A percentile compares a stretch with the other conserved stretches of the same genome.
phyloP scores from a whole-genome alignment of 116 monocot genomes.

The Zostera marina region DNA sequence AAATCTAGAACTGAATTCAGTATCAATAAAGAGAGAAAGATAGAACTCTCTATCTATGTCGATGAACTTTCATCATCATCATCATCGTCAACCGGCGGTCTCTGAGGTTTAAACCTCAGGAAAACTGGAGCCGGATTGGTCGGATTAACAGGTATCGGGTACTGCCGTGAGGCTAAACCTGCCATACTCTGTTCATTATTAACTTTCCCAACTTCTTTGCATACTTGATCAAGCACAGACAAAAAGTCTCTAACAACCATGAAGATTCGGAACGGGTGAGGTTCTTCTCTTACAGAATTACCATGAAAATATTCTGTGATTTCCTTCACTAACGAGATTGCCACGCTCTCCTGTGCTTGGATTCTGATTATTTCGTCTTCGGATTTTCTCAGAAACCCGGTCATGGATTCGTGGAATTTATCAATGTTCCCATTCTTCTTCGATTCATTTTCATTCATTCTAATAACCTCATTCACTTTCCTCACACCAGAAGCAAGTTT shows the following conservation, averaged over 20 bases:
- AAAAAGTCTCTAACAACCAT: constrained; percentile 65
- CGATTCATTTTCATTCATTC: constrained; percentile 12
- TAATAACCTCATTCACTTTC: constrained; percentile 35
- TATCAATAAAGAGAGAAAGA: too few relatives aligned
- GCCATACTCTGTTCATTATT: constrained; percentile 17
- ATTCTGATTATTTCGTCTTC: constrained; percentile 37
- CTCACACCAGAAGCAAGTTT: constrained; percentile 45
- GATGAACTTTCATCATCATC: too few relatives aligned
- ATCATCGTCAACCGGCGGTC: too few relatives aligned
- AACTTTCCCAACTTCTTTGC: constrained; percentile 50
- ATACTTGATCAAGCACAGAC: constrained; percentile 39
- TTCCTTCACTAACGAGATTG: constrained; percentile 37
- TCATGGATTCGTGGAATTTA: constrained; percentile 43
- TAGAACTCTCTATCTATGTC: too few relatives aligned
- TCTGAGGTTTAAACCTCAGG: too few relatives aligned
- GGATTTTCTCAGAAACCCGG: constrained; percentile 31
- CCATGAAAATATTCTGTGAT: constrained; percentile 69
- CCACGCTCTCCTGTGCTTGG: constrained; percentile 29
- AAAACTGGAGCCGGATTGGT: too few relatives aligned
- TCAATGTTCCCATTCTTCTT: neutral
- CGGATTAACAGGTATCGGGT: constrained; percentile 14
- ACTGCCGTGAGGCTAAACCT: constrained; percentile 7
- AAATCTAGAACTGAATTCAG: too few relatives aligned
- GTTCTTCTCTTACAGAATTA: constrained; percentile 46
- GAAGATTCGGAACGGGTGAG: constrained; percentile 64